phyloP scores from a whole-genome alignment of 495 filamentous ascomycete species.

The Poronia punctata region DNA sequence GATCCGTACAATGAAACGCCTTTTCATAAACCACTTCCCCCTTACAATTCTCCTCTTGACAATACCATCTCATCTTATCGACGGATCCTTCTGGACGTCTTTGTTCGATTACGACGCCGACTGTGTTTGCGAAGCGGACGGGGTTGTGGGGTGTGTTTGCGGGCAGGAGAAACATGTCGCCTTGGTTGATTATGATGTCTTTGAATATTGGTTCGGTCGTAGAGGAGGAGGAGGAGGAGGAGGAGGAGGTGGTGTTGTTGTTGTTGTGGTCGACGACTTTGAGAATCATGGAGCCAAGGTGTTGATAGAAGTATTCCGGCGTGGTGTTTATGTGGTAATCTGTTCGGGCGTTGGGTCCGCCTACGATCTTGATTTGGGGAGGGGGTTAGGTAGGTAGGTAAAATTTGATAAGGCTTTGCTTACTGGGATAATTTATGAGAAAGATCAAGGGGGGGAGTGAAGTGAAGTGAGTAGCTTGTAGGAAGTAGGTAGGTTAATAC shows the following conservation, averaged over 20 bases:
- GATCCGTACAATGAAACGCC: slow-evolving; percentile 78
- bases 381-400: neutral
- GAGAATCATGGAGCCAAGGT: slow-evolving; percentile 85
- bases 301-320: slow-evolving; percentile 96
- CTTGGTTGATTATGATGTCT: slow-evolving; percentile 85
- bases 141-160: slow-evolving; percentile 83
- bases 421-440: neutral
- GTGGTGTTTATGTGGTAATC: slow-evolving; percentile 99
- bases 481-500: neutral
- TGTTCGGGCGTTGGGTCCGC: slow-evolving; percentile 90
- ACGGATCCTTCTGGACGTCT: slow-evolving; percentile 59
- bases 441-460: neutral
- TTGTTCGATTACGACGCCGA: slow-evolving; percentile 87
- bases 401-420: neutral
- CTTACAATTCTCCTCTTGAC: slow-evolving; percentile 48
- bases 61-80: slow-evolving; percentile 91
- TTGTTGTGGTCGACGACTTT: slow-evolving; percentile 68
- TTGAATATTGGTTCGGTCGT: too few relatives aligned
- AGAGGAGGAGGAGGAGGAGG: too few relatives aligned
- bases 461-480: neutral
- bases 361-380: slow-evolving; percentile 65
- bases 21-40: slow-evolving; percentile 74
- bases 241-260: too few relatives aligned
- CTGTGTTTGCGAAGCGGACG: slow-evolving; percentile 56
- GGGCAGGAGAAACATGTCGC: slow-evolving; percentile 90